Base-by-base conservation (phyloP, 164 flowering plant genomes). In the Aristolochia contorta region DNA sequence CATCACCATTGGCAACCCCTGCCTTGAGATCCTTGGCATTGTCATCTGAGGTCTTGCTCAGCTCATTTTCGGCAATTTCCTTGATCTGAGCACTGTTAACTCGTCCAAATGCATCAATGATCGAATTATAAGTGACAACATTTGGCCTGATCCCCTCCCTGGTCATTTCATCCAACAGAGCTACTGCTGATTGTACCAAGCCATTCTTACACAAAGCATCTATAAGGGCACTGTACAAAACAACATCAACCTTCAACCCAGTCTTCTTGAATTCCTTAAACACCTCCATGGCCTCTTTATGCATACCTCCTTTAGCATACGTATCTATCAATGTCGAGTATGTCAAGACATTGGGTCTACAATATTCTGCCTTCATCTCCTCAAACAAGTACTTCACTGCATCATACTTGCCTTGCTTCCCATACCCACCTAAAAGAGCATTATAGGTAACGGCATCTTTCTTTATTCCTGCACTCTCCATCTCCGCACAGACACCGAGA, bases 211-310 rank as follows among this genome's bases (percentile, higher is more conserved):
- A 94, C 71, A 91, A 62, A 22, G 96, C 81, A 74, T 94, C 96
- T 41, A 94, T 88, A 23, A 91, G 71, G 21, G 91, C 87, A 74
- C 97, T 94, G 66, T 94, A 94, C 63, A 94, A 76, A 59, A 94
- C 99, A 66, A 94, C 99, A 80, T 94, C 99, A 4, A 92, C 88
- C 80, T 86, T 85, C 77, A 94, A 64, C 3, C 99, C 96, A 14
- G 77, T 80, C 65, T 65, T 59, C 79, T 84, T 88, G 61, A 88
- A 88, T 79, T 91, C 93, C 56, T 72, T 73, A 65, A 86, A 91
- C 2, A 78, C 71, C 57, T 83, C 84, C 88, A 88, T 77, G 56
- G 99, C 99, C 72, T 94, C 97, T 68, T 57, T 63, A 60, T 85
- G 79, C 67, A 94, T 48, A 47, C 92, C 93, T 23, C 91, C 96